Evolutionary conservation across 495 filamentous ascomycete genomes (phyloP).

Genomic region (Talaromyces thailandensis): DNA sequence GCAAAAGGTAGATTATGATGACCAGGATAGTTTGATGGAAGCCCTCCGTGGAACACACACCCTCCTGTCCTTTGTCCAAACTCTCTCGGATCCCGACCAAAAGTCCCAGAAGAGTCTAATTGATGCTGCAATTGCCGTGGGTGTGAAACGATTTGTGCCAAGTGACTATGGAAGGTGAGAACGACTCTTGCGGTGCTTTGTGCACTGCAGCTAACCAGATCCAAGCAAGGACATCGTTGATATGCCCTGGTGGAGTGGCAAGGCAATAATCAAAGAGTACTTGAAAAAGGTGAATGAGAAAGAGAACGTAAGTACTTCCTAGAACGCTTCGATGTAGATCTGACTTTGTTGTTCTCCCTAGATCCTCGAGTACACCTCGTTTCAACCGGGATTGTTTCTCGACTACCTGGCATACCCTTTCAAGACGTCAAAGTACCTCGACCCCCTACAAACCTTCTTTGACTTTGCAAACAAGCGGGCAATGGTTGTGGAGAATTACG

Average conservation of each 20-base stretch:
- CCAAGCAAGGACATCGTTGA: conserved; percentile 3
- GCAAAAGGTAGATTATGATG: conserved; percentile 31
- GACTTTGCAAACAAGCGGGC: conserved; percentile 36
- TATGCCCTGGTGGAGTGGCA: conserved; percentile 33
- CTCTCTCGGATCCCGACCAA: conserved; percentile 20
- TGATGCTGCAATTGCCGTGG: conserved; percentile 46
- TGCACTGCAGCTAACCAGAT: not conserved
- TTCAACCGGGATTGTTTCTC: conserved; percentile 40
- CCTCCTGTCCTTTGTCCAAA: conserved; percentile 37
- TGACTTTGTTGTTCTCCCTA: conserved; percentile 8
- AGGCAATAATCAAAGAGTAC: conserved; percentile 32
- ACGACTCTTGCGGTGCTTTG: not conserved
- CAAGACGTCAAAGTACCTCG: conserved; percentile 34
- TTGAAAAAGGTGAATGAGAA: conserved; percentile 36
- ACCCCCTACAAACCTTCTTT: conserved; percentile 22
- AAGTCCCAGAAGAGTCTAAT: conserved; percentile 33
- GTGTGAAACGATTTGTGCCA: conserved; percentile 42
- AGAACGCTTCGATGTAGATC: not conserved
- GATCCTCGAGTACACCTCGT: conserved; percentile 43
- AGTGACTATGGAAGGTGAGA: conserved; percentile 11
- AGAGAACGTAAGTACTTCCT: conserved; percentile 17
- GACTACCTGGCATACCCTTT: conserved; percentile 38
- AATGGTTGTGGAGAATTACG: conserved; percentile 32
- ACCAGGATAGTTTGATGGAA: conserved; percentile 20
- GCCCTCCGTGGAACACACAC: conserved; percentile 35